These are phyloP conservation scores for Aspergillus neoniger DNA, from an alignment of 2,329 filamentous ascomycete species.

Conservation along the genomic window DNA sequence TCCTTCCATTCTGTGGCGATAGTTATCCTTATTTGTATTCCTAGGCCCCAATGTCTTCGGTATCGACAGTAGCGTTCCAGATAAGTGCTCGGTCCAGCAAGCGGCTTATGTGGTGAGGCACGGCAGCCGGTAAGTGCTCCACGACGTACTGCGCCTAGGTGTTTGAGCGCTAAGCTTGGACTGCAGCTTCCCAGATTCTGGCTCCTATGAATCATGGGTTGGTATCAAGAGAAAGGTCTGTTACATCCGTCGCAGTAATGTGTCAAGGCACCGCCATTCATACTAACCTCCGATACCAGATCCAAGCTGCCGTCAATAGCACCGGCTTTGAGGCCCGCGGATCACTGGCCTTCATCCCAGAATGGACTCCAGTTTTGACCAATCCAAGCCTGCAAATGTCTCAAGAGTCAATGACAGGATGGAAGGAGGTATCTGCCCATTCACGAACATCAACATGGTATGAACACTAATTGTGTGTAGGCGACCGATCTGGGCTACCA, in stretches of 20 bases:
- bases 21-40: neutral
- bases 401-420: constrained; percentile 62
- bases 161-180: neutral
- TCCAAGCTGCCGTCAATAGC: constrained; percentile 46
- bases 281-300: constrained; percentile 36
- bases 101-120: constrained; percentile 18
- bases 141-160: no score
- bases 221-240: constrained; percentile 36
- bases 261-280: no score
- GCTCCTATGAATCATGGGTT: constrained; percentile 16
- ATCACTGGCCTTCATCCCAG: constrained; percentile 57
- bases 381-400: constrained; percentile 59
- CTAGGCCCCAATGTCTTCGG: constrained; percentile 16
- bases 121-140: constrained; percentile 11
- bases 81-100: constrained; percentile 15
- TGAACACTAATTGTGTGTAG: neutral
- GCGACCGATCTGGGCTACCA: constrained; percentile 16
- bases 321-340: constrained; percentile 57
- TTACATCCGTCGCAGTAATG: neutral
- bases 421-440: constrained; percentile 52
- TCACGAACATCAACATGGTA: neutral
- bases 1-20: no score
- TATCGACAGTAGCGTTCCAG: constrained; percentile 11
- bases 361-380: constrained; percentile 61
- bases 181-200: constrained; percentile 12